These are phyloP conservation scores for Rhipidocladum racemiflorum DNA, from an alignment of 176 grass and related monocot species.

Conservation along the genomic window DNA sequence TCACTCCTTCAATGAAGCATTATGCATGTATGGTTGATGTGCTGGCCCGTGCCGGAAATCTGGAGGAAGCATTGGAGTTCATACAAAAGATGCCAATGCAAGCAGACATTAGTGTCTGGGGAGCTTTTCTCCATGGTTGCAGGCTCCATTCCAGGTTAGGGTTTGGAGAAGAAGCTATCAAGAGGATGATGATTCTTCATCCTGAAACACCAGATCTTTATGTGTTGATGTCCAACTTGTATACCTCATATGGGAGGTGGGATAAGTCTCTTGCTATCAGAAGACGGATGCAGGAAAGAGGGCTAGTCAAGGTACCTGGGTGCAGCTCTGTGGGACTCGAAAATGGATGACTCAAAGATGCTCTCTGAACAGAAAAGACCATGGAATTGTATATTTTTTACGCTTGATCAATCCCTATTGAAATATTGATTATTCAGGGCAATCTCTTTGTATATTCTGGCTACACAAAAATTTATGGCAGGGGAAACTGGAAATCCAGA, in stretches of 20 bases:
- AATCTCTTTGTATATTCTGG: background rate
- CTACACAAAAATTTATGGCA: background rate
- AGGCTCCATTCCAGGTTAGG: constrained; percentile 64
- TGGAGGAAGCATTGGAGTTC: constrained; percentile 61
- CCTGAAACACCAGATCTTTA: constrained; percentile 59
- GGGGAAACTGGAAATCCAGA: background rate
- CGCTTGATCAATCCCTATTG: background rate
- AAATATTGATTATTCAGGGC: background rate
- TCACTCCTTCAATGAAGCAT: constrained; percentile 66
- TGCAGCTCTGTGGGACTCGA: constrained; percentile 47
- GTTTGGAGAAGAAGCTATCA: constrained; percentile 61
- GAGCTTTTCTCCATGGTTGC: constrained; percentile 72
- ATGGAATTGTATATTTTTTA: background rate
- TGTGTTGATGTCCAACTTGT: constrained; percentile 66
- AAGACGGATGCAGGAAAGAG: constrained; percentile 55
- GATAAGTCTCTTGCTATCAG: constrained; percentile 51
- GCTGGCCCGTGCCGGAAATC: constrained; percentile 52
- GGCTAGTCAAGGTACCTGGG: constrained; percentile 57
- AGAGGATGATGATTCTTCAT: constrained; percentile 38
- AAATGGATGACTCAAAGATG: constrained; percentile 39
- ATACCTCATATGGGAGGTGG: constrained; percentile 60
- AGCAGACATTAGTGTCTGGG: constrained; percentile 53
- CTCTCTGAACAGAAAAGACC: background rate
- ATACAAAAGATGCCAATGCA: constrained; percentile 61
- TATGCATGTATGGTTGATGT: constrained; percentile 76